A percentile compares a stretch with the other conserved stretches of the same genome.
phyloP scores from a whole-genome alignment of 441 rosid genomes.

The Gossypium gossypioides region DNA sequence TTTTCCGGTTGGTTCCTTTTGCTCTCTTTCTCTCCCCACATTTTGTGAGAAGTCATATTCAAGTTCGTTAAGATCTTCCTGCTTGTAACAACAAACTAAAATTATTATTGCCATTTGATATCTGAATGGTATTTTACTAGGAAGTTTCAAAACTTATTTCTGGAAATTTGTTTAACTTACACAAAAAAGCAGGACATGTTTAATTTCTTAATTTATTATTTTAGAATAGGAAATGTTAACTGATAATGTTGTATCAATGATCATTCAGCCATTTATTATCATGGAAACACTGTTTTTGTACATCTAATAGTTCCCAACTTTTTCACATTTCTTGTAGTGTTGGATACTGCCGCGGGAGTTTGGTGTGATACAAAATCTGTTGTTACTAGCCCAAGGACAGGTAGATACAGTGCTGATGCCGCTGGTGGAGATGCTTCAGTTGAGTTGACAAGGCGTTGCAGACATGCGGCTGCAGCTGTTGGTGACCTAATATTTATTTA shows the following conservation, averaged over 20 bases:
- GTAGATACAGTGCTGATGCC: conserved; percentile 88
- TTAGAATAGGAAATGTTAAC: not conserved
- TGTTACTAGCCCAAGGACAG: conserved; percentile 90
- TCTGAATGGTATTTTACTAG: not conserved
- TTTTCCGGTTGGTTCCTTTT: not conserved
- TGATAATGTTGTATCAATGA: not conserved
- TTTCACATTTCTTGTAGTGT: conserved; percentile 37
- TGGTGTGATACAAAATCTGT: conserved; percentile 99
- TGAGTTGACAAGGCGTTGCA: conserved; percentile 95
- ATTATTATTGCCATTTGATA: not conserved
- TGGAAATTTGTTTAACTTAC: not conserved
- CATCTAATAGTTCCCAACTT: conserved; percentile 7
- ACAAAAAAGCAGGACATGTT: not conserved
- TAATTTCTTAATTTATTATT: not conserved
- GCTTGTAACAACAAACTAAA: not conserved
- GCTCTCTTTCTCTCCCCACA: not conserved
- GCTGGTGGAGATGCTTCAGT: conserved; percentile 98
- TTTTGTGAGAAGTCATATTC: not conserved
- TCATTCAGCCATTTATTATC: not conserved
- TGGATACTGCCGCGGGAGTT: conserved; percentile 99
- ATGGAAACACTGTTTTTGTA: not conserved
- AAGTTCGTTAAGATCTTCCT: not conserved
- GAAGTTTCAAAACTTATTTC: not conserved
- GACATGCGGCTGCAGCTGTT: conserved; percentile 98
- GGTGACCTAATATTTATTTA: conserved; percentile 92